phyloP scores from a whole-genome alignment of 2,329 filamentous ascomycete genomes.

The Iodosphaeria phyllophila region DNA sequence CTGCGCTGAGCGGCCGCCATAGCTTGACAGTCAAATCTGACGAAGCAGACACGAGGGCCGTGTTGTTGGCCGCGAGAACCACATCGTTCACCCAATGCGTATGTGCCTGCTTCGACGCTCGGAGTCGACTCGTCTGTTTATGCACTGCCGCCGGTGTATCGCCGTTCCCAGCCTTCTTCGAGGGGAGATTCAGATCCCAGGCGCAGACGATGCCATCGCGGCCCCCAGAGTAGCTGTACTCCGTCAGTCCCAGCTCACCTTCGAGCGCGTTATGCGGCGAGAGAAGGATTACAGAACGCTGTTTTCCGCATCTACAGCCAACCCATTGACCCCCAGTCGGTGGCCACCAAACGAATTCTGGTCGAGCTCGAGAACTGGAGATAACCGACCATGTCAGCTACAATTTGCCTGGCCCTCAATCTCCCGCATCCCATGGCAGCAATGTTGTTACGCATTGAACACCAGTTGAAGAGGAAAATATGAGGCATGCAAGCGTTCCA shows the following conservation, averaged over 20 bases:
- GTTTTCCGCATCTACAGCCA: slow-evolving; percentile 68
- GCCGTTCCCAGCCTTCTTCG: slow-evolving; percentile 19
- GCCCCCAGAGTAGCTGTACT: slow-evolving; percentile 72
- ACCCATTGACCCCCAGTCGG: slow-evolving; percentile 82
- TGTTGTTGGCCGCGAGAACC: slow-evolving; percentile 57
- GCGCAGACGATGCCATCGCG: slow-evolving; percentile 91
- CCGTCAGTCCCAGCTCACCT: slow-evolving; percentile 4
- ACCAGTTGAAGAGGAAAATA: slow-evolving; percentile 1
- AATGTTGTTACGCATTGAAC: slow-evolving; percentile 1
- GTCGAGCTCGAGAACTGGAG: slow-evolving; percentile 37
- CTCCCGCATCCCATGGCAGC: neutral
- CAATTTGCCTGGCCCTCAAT: neutral
- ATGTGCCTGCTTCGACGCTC: slow-evolving; percentile 51
- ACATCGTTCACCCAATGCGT: slow-evolving; percentile 97
- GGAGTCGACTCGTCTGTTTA: slow-evolving; percentile 36
- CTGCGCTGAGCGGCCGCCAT: slow-evolving; percentile 60
- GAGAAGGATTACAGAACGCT: slow-evolving; percentile 57
- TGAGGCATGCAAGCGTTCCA: slow-evolving; percentile 1
- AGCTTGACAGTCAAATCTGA: slow-evolving; percentile 89
- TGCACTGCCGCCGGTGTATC: too few relatives aligned
- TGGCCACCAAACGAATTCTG: slow-evolving; percentile 55
- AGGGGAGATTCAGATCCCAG: slow-evolving; percentile 56
- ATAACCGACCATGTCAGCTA: neutral
- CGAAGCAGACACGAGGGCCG: slow-evolving; percentile 70
- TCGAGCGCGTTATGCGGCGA: slow-evolving; percentile 3